Conservation (phyloP, 768 basidiomycete species). For the Candolleomyces efflorescens region DNA sequence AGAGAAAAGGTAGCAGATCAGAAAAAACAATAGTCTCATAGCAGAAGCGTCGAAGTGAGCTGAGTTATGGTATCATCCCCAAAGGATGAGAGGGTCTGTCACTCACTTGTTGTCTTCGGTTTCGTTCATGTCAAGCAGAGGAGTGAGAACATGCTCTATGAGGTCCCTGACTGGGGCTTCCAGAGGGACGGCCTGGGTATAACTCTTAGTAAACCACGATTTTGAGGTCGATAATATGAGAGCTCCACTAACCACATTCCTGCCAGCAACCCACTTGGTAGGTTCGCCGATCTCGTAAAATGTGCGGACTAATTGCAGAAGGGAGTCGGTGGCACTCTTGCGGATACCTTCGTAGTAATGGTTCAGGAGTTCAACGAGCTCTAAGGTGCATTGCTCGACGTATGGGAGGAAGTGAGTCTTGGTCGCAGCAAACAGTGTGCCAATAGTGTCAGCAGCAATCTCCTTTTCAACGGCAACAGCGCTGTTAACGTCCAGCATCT, state of each 20-base stretch:
- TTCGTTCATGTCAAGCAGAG: constrained; percentile 85
- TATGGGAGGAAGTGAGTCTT: constrained; percentile 85
- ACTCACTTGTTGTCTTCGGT: constrained; percentile 97
- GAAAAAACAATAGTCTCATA: constrained; percentile 49
- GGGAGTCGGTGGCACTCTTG: constrained; percentile 84
- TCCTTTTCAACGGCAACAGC: constrained; percentile 99
- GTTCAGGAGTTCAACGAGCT: constrained; percentile 71
- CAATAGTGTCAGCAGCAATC: constrained; percentile 95
- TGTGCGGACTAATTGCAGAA: constrained; percentile 84
- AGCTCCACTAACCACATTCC: constrained; percentile 46
- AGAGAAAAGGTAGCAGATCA: constrained; percentile 16
- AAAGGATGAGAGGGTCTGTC: constrained; percentile 6
- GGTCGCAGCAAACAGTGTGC: constrained; percentile 82
- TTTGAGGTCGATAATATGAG: not conserved
- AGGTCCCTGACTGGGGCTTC: constrained; percentile 74
- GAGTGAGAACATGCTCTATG: constrained; percentile 65
- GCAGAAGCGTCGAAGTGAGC: constrained; percentile 72
- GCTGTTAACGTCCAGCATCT: constrained; percentile 88
- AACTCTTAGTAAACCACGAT: constrained; percentile 1
- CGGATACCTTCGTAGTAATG: constrained; percentile 99
- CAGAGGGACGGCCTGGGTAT: constrained; percentile 35
- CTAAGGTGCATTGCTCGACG: constrained; percentile 77
- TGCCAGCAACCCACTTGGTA: constrained; percentile 79
- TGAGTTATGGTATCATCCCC: constrained; percentile 63
- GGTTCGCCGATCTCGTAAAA: constrained; percentile 88